Evolutionary conservation across 73 alveolate species (phyloP).

Genomic region (Blepharisma stoltei): DNA sequence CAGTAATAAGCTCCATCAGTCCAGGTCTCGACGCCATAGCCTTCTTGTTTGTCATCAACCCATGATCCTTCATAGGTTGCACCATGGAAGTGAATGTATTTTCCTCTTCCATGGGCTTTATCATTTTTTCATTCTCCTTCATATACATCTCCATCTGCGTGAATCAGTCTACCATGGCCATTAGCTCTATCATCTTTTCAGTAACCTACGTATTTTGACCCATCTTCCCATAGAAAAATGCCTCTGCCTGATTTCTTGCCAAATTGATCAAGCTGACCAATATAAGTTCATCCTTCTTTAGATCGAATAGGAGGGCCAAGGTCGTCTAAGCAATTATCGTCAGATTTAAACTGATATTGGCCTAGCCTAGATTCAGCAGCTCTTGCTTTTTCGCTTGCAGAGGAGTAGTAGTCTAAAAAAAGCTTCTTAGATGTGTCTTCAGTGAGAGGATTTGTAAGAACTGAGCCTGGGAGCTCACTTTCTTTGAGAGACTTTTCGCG

Average conservation of each 20-base stretch:
- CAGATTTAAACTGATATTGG: no score
- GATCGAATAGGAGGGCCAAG: no score
- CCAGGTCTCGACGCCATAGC: slow-evolving; percentile 50
- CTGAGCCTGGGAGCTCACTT: no score
- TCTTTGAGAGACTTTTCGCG: no score
- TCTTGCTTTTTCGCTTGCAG: no score
- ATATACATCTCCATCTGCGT: slow-evolving; percentile 89
- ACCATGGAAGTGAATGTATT: slow-evolving; percentile 60
- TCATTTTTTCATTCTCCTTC: slow-evolving; percentile 87
- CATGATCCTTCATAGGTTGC: slow-evolving; percentile 56
- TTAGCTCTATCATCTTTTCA: slow-evolving; percentile 84
- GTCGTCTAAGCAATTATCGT: no score
- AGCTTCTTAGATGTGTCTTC: no score
- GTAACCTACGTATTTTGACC: slow-evolving; percentile 93
- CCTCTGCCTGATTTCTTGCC: slow-evolving; percentile 95
- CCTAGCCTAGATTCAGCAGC: no score
- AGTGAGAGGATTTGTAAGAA: no score
- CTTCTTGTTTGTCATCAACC: slow-evolving; percentile 33
- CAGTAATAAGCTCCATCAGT: slow-evolving; percentile 36
- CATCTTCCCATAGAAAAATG: slow-evolving; percentile 77
- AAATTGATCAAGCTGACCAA: not conserved
- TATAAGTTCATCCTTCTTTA: no score
- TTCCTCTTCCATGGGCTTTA: slow-evolving; percentile 72
- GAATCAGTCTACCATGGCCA: slow-evolving; percentile 90
- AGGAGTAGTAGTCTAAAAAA: no score